These are phyloP conservation scores for Aspergillus kassunensis DNA, from an alignment of 495 filamentous ascomycete species.

Conservation along the genomic window DNA sequence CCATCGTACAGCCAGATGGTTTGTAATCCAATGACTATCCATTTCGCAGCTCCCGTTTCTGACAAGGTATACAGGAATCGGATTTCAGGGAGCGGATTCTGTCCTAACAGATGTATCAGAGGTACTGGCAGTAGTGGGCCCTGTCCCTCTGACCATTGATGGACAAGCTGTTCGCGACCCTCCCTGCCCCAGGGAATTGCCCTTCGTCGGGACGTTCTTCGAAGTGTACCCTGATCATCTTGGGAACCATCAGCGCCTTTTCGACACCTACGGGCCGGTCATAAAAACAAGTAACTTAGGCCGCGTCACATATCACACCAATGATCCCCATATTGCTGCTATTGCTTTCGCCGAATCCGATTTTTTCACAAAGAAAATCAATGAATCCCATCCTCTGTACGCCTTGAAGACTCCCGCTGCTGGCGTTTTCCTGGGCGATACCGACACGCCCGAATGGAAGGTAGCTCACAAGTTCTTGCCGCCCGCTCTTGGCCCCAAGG, in stretches of 20 bases:
- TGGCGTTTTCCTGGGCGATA: conserved; percentile 51
- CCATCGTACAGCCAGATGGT: conserved; percentile 35
- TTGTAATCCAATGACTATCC: not conserved
- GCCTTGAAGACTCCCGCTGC: conserved; percentile 42
- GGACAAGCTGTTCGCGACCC: conserved; percentile 36
- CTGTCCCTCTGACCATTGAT: conserved; percentile 43
- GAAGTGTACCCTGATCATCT: conserved; percentile 57
- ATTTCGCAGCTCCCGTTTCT: not conserved
- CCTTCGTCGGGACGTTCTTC: conserved; percentile 48
- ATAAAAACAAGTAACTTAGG: conserved; percentile 56
- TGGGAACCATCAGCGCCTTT: conserved; percentile 56
- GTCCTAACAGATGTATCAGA: conserved; percentile 24
- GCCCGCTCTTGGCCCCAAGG: conserved; percentile 50
- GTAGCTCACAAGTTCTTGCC: conserved; percentile 54
- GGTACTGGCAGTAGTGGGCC: conserved; percentile 20
- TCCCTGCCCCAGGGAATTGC: conserved; percentile 47
- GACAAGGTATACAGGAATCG: conserved; percentile 28
- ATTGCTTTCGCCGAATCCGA: conserved; percentile 37
- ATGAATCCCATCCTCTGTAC: conserved; percentile 44
- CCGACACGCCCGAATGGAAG: conserved; percentile 44
- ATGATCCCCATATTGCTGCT: conserved; percentile 40
- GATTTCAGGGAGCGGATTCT: conserved; percentile 30
- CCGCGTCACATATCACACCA: conserved; percentile 45
- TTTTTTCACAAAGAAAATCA: conserved; percentile 53
- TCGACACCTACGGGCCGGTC: conserved; percentile 48